phyloP scores from a whole-genome alignment of 371 early-diverging fungal genomes.

The Haplosporangium sp. region DNA sequence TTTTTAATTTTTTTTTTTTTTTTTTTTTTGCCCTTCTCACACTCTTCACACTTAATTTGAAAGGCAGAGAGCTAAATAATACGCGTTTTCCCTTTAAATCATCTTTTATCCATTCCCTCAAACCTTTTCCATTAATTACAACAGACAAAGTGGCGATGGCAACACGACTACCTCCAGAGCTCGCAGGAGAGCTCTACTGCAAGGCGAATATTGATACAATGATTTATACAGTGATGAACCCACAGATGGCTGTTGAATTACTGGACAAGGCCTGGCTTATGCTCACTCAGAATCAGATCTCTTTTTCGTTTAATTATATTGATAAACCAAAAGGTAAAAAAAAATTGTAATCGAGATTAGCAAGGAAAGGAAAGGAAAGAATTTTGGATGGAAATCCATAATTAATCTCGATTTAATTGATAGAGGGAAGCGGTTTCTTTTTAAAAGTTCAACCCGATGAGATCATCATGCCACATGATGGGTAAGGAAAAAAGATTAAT shows the following conservation, averaged over 20 bases:
- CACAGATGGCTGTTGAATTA: slow-evolving; percentile 37
- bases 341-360: too few species aligned
- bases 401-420: background rate
- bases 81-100: background rate
- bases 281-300: slow-evolving; percentile 31
- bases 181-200: slow-evolving; percentile 52
- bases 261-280: slow-evolving; percentile 43
- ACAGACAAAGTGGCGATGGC: slow-evolving; percentile 10
- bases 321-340: slow-evolving; percentile 48
- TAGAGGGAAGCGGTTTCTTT: slow-evolving; percentile 49
- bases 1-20: background rate
- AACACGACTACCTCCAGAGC: slow-evolving; percentile 46
- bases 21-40: background rate
- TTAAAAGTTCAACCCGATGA: slow-evolving; percentile 41
- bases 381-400: too few species aligned
- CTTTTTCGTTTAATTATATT: slow-evolving; percentile 44
- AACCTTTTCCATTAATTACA: background rate
- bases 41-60: too few species aligned
- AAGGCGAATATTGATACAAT: slow-evolving; percentile 47
- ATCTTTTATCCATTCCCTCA: background rate
- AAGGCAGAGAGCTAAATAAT: too few species aligned
- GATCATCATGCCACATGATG: slow-evolving; percentile 46
- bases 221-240: slow-evolving; percentile 40
- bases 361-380: too few species aligned
- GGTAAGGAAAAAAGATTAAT: slow-evolving; percentile 17